Evolutionary conservation across 768 basidiomycete species (phyloP), one percentile per base, ranked within the genome.

Genomic region (Lentinula lateritia): DNA sequence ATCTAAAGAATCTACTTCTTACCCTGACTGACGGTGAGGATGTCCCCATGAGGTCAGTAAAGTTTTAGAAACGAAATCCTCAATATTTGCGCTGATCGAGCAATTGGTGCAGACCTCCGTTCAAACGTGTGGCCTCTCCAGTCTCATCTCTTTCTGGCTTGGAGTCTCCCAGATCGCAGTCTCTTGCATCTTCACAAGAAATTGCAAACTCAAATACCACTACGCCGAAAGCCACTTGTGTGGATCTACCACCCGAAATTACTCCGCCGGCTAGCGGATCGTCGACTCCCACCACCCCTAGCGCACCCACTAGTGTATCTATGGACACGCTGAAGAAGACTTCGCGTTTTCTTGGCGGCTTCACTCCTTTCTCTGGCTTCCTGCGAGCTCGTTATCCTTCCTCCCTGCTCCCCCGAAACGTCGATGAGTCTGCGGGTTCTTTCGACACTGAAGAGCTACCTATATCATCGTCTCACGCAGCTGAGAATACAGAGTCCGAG

Each of bases 1-100:
- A 99, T 76, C 81, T 99, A 64, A 98, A 97, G 77, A 95, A 95
- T 68, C 79, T 98, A 18, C 72, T 98, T 58, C 82, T 98, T 35
- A 95, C 92, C 10, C 78, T 96, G 65, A 92, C 89, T 58, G 84
- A 87, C 67, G 89, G 87, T 53, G 86, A 87, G 67, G 78, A 77
- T 50, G 73, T 77, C 34, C 74, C 72, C 82, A 74, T 58, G 20
- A 42, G 63, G 61, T 62, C 63, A 65, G 61, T 52, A 20, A 3
- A 36, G 6, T 12, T 48, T 23, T 18, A 46, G 50, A 58, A 59
- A 28, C 3, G 2, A 3, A 18, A 53, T 53, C 58, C 50, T 50
- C 9, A 32, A 18, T 9, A n/a, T 58, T 56, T 23, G 58, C 52
- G n/a, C 52, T 43, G 46, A 48, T 48, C 16, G 20, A 20, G 9